These are phyloP conservation scores for Ogataea saltuana DNA, from an alignment of 805 yeast genomes.

Conservation along the genomic window DNA sequence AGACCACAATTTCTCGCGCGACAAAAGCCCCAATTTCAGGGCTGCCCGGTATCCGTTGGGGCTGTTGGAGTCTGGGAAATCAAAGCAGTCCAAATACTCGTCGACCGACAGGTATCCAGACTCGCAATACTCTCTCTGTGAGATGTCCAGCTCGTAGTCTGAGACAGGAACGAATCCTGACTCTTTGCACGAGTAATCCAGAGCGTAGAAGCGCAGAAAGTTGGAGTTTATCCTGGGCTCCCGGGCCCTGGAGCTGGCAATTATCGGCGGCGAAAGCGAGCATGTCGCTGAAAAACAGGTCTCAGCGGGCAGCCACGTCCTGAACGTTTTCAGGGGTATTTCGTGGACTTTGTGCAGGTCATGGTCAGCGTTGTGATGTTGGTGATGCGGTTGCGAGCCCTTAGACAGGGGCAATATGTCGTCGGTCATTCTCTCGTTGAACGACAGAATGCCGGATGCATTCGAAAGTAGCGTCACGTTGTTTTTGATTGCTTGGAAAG, in stretches of 20 bases:
- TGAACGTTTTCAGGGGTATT: conserved; percentile 20
- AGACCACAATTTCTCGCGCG: conserved; percentile 55
- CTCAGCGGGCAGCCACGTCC: too few species aligned
- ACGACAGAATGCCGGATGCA: conserved; percentile 14
- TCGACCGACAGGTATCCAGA: conserved; percentile 24
- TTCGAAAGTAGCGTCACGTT: conserved; percentile 10
- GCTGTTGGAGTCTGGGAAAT: conserved; percentile 11
- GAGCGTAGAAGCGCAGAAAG: conserved; percentile 51
- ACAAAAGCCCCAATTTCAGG: conserved; percentile 40
- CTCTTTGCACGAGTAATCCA: conserved; percentile 45
- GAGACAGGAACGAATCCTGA: conserved; percentile 35
- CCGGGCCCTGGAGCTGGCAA: conserved; percentile 28
- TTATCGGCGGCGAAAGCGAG: neutral
- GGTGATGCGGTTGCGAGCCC: neutral
- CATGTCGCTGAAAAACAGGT: neutral
- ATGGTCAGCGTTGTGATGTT: conserved; percentile 1
- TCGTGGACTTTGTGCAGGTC: neutral
- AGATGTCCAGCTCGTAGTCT: conserved; percentile 37
- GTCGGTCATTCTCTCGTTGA: conserved; percentile 23
- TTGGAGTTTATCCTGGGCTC: conserved; percentile 53
- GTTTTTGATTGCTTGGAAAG: conserved; percentile 15
- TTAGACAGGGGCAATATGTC: conserved; percentile 14
- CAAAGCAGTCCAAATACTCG: conserved; percentile 30
- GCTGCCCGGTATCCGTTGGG: conserved; percentile 14
- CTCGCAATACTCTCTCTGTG: conserved; percentile 29